Evolutionary conservation across 768 basidiomycete species (phyloP).

Genomic region (Russula sp.): DNA sequence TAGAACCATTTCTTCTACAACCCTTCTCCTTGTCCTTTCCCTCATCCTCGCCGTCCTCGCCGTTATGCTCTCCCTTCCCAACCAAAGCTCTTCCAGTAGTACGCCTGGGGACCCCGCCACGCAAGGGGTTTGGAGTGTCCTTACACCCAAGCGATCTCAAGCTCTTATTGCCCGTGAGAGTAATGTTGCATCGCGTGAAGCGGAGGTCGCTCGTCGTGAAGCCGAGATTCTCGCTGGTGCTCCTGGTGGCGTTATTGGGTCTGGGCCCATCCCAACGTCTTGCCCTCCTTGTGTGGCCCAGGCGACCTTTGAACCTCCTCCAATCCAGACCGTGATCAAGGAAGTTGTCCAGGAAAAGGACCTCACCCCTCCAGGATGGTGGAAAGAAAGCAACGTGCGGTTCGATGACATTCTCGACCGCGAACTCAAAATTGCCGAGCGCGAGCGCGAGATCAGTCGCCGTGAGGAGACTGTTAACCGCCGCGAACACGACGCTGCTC

Average conservation of each 20-base stretch:
- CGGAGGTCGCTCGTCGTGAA: constrained; percentile 83
- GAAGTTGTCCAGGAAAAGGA: constrained; percentile 81
- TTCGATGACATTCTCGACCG: constrained; percentile 79
- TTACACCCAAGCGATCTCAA: constrained; percentile 78
- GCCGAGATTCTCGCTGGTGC: constrained; percentile 79
- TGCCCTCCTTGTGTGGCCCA: constrained; percentile 58
- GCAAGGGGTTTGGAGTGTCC: constrained; percentile 58
- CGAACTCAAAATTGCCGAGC: constrained; percentile 76
- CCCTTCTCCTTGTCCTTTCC: constrained; percentile 78
- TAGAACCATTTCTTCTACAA: constrained; percentile 84
- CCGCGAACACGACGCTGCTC: constrained; percentile 78
- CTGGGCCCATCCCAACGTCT: constrained; percentile 33
- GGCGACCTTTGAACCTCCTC: constrained; percentile 45
- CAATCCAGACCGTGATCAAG: constrained; percentile 77
- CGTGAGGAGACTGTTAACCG: constrained; percentile 83
- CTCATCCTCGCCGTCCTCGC: constrained; percentile 84
- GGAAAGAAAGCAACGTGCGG: constrained; percentile 55
- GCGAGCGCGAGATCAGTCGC: constrained; percentile 79
- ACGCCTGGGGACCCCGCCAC: constrained; percentile 27
- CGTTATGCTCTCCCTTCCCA: constrained; percentile 82
- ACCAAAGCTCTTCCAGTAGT: constrained; percentile 35
- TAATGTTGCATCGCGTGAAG: constrained; percentile 74
- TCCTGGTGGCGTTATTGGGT: constrained; percentile 68
- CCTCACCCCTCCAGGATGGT: constrained; percentile 75
- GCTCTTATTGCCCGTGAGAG: constrained; percentile 73